Evolutionary conservation across 2,329 filamentous ascomycete species (phyloP).

Genomic region (Xylaria sp.): DNA sequence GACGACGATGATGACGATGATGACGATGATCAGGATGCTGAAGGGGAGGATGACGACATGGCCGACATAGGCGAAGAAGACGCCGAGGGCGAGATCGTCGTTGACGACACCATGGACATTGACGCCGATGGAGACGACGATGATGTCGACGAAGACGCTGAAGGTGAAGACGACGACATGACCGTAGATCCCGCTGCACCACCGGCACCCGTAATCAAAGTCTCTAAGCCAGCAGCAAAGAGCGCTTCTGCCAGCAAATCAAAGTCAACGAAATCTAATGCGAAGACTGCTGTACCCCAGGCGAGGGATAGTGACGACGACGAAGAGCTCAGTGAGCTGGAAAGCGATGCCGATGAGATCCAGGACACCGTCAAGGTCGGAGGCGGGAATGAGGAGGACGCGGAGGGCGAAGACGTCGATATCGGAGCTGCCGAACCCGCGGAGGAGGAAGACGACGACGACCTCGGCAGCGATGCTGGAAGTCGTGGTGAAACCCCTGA

Average conservation of each 20-base stretch:
- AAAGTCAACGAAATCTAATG: slow-evolving; percentile 39
- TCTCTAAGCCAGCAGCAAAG: slow-evolving; percentile 49
- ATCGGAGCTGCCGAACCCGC: slow-evolving; percentile 44
- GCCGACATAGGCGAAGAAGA: slow-evolving; percentile 43
- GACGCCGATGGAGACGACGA: slow-evolving; percentile 50
- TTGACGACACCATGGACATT: slow-evolving; percentile 43
- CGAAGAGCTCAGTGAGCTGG: slow-evolving; percentile 59
- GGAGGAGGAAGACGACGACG: slow-evolving; percentile 45
- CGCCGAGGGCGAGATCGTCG: slow-evolving; percentile 39
- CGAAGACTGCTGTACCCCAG: slow-evolving; percentile 31
- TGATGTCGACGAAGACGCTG: slow-evolving; percentile 45
- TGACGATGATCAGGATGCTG: slow-evolving; percentile 45
- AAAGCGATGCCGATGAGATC: slow-evolving; percentile 53
- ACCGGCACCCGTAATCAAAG: slow-evolving; percentile 50
- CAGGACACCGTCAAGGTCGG: slow-evolving; percentile 49
- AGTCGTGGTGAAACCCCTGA: slow-evolving; percentile 56
- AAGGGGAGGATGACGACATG: slow-evolving; percentile 44
- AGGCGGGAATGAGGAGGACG: slow-evolving; percentile 45
- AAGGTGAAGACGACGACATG: slow-evolving; percentile 57
- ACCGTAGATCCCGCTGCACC: slow-evolving; percentile 40
- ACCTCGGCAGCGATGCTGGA: slow-evolving; percentile 45
- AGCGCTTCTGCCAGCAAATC: slow-evolving; percentile 32
- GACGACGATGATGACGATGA: slow-evolving; percentile 48
- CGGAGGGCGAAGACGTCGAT: slow-evolving; percentile 48
- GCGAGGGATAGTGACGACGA: slow-evolving; percentile 53